These are phyloP conservation scores for Candida verbasci DNA, from an alignment of 805 yeast species.

Conservation along the genomic window DNA sequence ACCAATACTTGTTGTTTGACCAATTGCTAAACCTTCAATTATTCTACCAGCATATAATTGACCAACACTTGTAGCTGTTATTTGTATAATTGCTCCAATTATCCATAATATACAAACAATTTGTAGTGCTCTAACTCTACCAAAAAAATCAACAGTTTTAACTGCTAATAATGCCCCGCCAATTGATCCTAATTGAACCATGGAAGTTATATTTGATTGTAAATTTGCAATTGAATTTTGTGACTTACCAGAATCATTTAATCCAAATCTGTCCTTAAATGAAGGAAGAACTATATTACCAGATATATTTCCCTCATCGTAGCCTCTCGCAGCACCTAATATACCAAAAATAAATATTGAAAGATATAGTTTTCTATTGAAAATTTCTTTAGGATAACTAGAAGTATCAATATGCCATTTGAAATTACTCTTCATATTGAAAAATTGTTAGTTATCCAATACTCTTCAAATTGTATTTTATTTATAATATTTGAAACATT, in stretches of 20 bases:
- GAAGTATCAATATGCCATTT: slow-evolving; percentile 18
- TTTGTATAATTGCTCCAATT: slow-evolving; percentile 42
- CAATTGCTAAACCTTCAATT: slow-evolving; percentile 49
- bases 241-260: slow-evolving; percentile 32
- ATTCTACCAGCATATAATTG: slow-evolving; percentile 52
- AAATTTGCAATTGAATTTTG: slow-evolving; percentile 33
- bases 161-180: slow-evolving; percentile 41
- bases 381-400: slow-evolving; percentile 34
- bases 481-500: too few species aligned
- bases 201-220: slow-evolving; percentile 48
- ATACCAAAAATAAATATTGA: slow-evolving; percentile 47
- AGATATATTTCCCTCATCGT: slow-evolving; percentile 47
- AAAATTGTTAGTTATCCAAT: too few species aligned
- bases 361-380: slow-evolving; percentile 39
- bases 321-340: slow-evolving; percentile 52
- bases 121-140: slow-evolving; percentile 45
- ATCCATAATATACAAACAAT: slow-evolving; percentile 40
- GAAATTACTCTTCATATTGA: slow-evolving; percentile 5
- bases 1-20: slow-evolving; percentile 51
- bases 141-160: slow-evolving; percentile 41
- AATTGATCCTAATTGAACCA: slow-evolving; percentile 53
- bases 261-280: slow-evolving; percentile 39
- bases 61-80: slow-evolving; percentile 39
- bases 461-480: too few species aligned
- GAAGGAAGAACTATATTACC: slow-evolving; percentile 41